Conservation (phyloP, 169 alveolate species). For the Babesia bovis region DNA sequence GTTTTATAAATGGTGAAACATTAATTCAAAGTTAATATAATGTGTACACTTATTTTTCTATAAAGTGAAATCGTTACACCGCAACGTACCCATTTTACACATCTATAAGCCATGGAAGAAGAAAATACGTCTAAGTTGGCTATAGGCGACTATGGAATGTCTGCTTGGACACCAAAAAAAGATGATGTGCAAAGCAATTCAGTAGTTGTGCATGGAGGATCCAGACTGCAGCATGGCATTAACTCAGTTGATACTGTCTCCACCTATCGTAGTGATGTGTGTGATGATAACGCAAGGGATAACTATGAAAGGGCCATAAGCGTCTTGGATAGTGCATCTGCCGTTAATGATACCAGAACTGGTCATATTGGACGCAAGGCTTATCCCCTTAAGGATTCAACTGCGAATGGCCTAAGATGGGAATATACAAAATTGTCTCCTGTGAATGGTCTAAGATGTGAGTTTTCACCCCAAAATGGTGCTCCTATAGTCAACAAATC, state of each 20-base stretch:
- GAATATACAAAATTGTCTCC: neutral
- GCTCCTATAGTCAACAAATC: neutral
- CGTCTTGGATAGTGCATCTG: neutral
- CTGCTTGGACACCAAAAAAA: neutral
- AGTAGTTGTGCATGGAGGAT: neutral
- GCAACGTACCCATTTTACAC: neutral
- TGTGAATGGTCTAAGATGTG: neutral
- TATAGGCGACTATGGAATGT: neutral
- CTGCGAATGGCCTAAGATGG: neutral
- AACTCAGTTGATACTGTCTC: conserved; percentile 22
- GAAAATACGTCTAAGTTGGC: neutral
- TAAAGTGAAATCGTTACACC: neutral
- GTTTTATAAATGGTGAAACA: neutral
- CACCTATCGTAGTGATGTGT: conserved; percentile 36
- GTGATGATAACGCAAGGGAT: neutral
- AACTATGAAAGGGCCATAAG: neutral
- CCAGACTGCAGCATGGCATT: conserved; percentile 16
- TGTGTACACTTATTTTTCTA: neutral
- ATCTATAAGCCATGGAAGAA: conserved; percentile 1
- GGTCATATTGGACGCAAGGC: neutral
- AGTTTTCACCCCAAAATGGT: neutral
- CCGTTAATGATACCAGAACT: neutral
- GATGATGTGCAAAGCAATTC: neutral
- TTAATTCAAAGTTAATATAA: neutral
- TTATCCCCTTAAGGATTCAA: neutral